Conservation (phyloP, 2,329 filamentous ascomycete species). For the Talaromyces atroroseus region DNA sequence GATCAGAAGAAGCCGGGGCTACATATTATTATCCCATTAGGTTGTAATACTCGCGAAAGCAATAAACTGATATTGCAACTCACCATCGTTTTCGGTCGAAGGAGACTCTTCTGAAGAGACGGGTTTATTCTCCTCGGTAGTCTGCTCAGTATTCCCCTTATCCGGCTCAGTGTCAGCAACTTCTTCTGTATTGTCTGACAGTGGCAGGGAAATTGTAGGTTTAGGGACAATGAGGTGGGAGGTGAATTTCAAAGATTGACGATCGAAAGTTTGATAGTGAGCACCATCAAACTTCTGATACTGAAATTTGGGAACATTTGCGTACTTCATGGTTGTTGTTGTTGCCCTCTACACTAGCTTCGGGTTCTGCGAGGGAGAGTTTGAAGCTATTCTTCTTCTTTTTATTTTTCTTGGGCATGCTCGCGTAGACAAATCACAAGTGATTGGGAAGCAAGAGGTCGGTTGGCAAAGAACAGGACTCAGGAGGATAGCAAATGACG, state of each 20-base stretch:
- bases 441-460: not conserved
- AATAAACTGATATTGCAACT: slow-evolving; percentile 11
- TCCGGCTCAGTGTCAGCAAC: slow-evolving; percentile 30
- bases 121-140: slow-evolving; percentile 21
- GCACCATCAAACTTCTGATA: slow-evolving; percentile 39
- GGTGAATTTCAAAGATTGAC: slow-evolving; percentile 31
- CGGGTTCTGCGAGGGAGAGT: slow-evolving; percentile 22
- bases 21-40: not conserved
- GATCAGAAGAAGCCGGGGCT: slow-evolving; percentile 23
- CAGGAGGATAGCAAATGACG: slow-evolving; percentile 6
- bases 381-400: slow-evolving; percentile 32
- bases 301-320: slow-evolving; percentile 36
- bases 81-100: slow-evolving; percentile 26
- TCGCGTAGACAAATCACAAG: slow-evolving; percentile 32
- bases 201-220: slow-evolving; percentile 29
- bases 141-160: slow-evolving; percentile 23
- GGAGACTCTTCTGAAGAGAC: slow-evolving; percentile 22
- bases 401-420: slow-evolving; percentile 27
- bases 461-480: slow-evolving; percentile 4
- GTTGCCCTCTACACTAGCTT: slow-evolving; percentile 24
- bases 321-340: slow-evolving; percentile 37
- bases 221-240: slow-evolving; percentile 31
- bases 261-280: slow-evolving; percentile 42
- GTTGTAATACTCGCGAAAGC: not conserved
- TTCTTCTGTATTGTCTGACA: slow-evolving; percentile 33